Conservation (phyloP, 495 filamentous ascomycete species). For the Opeltia flavorubescens region DNA sequence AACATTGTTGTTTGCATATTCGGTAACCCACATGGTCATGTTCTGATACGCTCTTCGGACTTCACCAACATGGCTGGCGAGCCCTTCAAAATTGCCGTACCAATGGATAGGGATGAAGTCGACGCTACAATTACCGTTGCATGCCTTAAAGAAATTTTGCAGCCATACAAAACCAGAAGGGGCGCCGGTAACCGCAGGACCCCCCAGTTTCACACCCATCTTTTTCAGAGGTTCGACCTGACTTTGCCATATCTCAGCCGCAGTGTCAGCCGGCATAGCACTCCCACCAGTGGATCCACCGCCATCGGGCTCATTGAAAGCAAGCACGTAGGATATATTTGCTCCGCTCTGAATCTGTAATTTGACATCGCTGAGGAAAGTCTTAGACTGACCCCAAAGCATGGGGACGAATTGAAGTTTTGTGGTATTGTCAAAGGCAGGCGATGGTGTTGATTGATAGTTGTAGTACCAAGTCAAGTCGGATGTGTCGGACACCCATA, state of each 20-base stretch:
- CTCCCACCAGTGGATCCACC: slow-evolving; percentile 40
- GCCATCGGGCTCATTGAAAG: slow-evolving; percentile 63
- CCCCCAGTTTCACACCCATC: slow-evolving; percentile 38
- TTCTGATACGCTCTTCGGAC: slow-evolving; percentile 43
- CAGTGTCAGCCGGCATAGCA: slow-evolving; percentile 36
- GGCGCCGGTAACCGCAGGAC: slow-evolving; percentile 44
- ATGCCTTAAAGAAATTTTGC: slow-evolving; percentile 41
- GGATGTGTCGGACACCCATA: slow-evolving; percentile 38
- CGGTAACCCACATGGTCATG: slow-evolving; percentile 57
- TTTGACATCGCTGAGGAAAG: slow-evolving; percentile 40
- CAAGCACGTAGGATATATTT: slow-evolving; percentile 51
- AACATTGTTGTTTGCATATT: slow-evolving; percentile 42
- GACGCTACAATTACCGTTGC: slow-evolving; percentile 38
- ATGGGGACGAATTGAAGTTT: slow-evolving; percentile 64
- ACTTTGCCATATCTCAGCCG: slow-evolving; percentile 50
- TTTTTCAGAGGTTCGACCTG: slow-evolving; percentile 51
- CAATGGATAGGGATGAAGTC: slow-evolving; percentile 68
- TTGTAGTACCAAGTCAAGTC: slow-evolving; percentile 77
- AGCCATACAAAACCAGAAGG: slow-evolving; percentile 48
- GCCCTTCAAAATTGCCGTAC: slow-evolving; percentile 62
- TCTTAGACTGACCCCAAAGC: slow-evolving; percentile 51
- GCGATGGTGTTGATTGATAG: slow-evolving; percentile 41
- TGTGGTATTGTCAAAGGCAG: slow-evolving; percentile 26
- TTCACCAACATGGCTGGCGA: slow-evolving; percentile 55
- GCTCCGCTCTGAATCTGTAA: slow-evolving; percentile 34